Percentiles rank a stretch among this genome's conserved stretches.
These are phyloP conservation scores for Trametes versicolor DNA, from an alignment of 1,284 basidiomycete genomes.

Conservation along the genomic window DNA sequence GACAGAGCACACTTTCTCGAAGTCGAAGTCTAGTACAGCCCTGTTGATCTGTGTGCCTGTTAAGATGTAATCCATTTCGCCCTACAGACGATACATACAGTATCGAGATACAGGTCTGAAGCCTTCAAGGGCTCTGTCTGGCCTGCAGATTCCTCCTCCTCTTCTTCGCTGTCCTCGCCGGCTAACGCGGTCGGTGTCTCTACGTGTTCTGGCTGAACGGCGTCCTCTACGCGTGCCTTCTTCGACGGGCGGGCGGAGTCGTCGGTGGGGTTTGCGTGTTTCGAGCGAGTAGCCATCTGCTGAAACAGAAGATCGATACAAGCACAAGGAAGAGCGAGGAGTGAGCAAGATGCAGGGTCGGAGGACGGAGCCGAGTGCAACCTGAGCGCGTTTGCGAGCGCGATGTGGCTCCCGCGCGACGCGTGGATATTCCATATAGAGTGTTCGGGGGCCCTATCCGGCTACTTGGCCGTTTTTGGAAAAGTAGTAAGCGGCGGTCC, in stretches of 20 bases:
- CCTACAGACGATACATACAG: constrained; percentile 60
- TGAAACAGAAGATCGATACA: neutral
- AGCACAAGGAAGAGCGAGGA: neutral
- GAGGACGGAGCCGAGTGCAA: neutral
- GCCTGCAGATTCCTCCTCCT: constrained; percentile 58
- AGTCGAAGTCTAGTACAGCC: constrained; percentile 95
- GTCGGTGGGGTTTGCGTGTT: constrained; percentile 19
- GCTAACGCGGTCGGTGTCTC: neutral
- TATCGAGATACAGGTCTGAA: constrained; percentile 96
- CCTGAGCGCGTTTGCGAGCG: neutral
- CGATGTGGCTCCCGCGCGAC: constrained; percentile 6
- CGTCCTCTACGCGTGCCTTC: constrained; percentile 35
- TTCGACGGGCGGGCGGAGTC: constrained; percentile 39
- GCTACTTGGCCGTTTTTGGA: constrained; percentile 11
- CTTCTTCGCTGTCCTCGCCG: constrained; percentile 54
- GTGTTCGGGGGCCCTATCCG: neutral
- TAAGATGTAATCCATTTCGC: neutral
- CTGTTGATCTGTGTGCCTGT: constrained; percentile 74
- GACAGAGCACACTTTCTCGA: constrained; percentile 98
- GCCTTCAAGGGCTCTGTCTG: constrained; percentile 60
- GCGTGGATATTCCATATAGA: neutral
- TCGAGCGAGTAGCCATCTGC: constrained; percentile 21
- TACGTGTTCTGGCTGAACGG: neutral
- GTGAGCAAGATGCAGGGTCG: neutral
- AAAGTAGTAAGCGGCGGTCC: constrained; percentile 3